phyloP scores from a whole-genome alignment of 1,139 yeast species.

The Kazachstania sp. region DNA sequence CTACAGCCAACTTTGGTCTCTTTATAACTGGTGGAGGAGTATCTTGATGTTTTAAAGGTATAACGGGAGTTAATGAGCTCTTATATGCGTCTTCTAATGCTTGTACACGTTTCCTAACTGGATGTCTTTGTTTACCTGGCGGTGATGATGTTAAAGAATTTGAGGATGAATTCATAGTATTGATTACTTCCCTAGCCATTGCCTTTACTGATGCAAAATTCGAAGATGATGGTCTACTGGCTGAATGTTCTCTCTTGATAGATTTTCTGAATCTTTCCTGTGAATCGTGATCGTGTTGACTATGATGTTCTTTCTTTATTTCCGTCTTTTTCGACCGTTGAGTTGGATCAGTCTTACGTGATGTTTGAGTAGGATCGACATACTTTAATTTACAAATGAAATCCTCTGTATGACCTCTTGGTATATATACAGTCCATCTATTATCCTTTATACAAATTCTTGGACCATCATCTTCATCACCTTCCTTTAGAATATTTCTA shows the following conservation, averaged over 20 bases:
- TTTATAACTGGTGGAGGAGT: not conserved
- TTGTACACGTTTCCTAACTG: not conserved
- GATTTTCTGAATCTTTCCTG: no score
- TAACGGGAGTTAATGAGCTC: not conserved
- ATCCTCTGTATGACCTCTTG: slow-evolving; percentile 21
- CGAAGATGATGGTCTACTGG: not conserved
- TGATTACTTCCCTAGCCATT: not conserved
- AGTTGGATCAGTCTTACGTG: not conserved
- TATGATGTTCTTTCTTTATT: not conserved
- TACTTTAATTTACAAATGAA: slow-evolving; percentile 7
- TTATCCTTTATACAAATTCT: slow-evolving; percentile 1
- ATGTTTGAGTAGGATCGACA: not conserved
- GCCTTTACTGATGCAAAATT: not conserved
- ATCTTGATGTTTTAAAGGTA: not conserved
- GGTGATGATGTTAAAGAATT: not conserved
- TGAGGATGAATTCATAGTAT: not conserved
- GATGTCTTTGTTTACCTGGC: not conserved
- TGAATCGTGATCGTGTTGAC: not conserved
- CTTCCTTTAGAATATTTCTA: not conserved
- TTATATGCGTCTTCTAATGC: not conserved
- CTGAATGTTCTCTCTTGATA: not conserved
- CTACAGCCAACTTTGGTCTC: slow-evolving; percentile 4
- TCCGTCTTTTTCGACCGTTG: no score
- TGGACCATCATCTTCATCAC: slow-evolving; percentile 13
- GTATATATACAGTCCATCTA: slow-evolving; percentile 29